phyloP scores from a whole-genome alignment of 2,329 filamentous ascomycete species.

The Cordyceps pruinosa region DNA sequence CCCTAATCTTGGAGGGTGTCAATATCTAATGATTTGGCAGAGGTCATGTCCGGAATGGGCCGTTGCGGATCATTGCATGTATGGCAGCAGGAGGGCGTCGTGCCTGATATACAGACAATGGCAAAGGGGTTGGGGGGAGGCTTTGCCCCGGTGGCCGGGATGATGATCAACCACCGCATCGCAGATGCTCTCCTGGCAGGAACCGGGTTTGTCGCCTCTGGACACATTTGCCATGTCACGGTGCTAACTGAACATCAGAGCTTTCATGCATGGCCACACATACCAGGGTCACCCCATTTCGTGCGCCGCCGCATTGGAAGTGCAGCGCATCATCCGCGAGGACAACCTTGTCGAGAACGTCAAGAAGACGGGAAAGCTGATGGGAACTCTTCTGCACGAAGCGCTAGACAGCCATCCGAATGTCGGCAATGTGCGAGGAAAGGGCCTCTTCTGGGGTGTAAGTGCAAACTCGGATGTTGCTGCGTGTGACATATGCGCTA shows the following conservation, averaged over 20 bases:
- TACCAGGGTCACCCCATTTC: slow-evolving; percentile 23
- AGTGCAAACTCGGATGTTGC: background rate
- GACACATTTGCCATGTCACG: too few relatives aligned
- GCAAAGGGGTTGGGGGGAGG: slow-evolving; percentile 62
- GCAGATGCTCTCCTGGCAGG: slow-evolving; percentile 35
- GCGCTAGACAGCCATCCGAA: slow-evolving; percentile 20
- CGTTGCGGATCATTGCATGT: slow-evolving; percentile 53
- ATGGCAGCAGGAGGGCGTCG: slow-evolving; percentile 51
- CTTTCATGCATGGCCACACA: slow-evolving; percentile 21
- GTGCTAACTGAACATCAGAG: background rate
- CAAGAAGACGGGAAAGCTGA: slow-evolving; percentile 9
- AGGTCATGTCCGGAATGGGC: slow-evolving; percentile 66
- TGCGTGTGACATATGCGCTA: background rate
- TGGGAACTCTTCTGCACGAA: slow-evolving; percentile 17
- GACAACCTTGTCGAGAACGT: slow-evolving; percentile 20
- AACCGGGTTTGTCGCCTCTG: slow-evolving; percentile 19
- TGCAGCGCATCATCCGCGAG: slow-evolving; percentile 39
- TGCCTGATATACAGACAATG: slow-evolving; percentile 59
- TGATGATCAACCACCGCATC: slow-evolving; percentile 48
- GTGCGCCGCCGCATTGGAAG: slow-evolving; percentile 22
- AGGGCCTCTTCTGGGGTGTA: slow-evolving; percentile 25
- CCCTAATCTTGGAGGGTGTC: background rate
- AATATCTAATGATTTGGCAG: slow-evolving; percentile 23
- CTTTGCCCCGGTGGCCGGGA: slow-evolving; percentile 53
- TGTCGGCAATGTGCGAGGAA: slow-evolving; percentile 25